phyloP scores from a whole-genome alignment of 805 yeast species.

The Candida piceae region DNA sequence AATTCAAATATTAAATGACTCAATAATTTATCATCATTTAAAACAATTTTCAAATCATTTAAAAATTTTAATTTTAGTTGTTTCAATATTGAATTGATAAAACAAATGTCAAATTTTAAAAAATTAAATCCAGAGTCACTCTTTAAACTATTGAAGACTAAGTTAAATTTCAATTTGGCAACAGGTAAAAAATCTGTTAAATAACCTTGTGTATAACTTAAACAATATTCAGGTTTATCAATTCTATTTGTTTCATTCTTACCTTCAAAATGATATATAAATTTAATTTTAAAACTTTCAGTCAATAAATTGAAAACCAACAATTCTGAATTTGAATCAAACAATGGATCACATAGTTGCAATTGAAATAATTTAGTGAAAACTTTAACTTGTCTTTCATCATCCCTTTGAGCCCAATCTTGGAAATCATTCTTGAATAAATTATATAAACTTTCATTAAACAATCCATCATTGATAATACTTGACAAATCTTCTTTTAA shows the following conservation, averaged over 20 bases:
- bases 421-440: neutral
- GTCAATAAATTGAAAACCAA: conserved; percentile 49
- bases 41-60: conserved; percentile 18
- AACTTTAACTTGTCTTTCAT: neutral
- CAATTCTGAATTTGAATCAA: conserved; percentile 4
- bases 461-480: neutral
- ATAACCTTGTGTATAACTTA: conserved; percentile 44
- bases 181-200: conserved; percentile 26
- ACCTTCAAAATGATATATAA: conserved; percentile 57
- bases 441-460: neutral
- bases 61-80: conserved; percentile 42
- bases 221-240: conserved; percentile 71
- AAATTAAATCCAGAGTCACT: neutral
- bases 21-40: conserved; percentile 40
- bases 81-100: conserved; percentile 42
- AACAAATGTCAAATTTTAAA: conserved; percentile 28
- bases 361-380: conserved; percentile 16
- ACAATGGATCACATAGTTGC: conserved; percentile 27
- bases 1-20: conserved; percentile 57
- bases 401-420: conserved; percentile 3
- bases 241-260: conserved; percentile 54
- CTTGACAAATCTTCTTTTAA: neutral
- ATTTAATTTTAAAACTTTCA: conserved; percentile 42
- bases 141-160: conserved; percentile 17
- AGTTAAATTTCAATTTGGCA: conserved; percentile 29